These are phyloP conservation scores for Ceratobasidium sp. DNA, from an alignment of 1,284 basidiomycete genomes.

Conservation along the genomic window DNA sequence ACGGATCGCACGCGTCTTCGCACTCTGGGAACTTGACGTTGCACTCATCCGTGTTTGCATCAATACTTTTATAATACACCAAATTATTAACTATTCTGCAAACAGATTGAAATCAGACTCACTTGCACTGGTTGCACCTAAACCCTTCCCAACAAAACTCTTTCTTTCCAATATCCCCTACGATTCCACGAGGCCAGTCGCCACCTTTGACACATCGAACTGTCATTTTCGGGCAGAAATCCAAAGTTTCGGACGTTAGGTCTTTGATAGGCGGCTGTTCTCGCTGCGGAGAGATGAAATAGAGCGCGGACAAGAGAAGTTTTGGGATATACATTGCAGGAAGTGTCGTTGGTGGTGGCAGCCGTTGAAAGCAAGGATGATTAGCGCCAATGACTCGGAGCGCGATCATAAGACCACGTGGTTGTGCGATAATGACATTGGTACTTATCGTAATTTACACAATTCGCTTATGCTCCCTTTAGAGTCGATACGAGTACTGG, in stretches of 20 bases:
- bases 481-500: no score
- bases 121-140: slow-evolving; percentile 42
- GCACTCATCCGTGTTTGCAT: slow-evolving; percentile 35
- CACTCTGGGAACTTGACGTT: slow-evolving; percentile 20
- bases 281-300: not conserved
- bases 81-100: not conserved
- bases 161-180: slow-evolving; percentile 37
- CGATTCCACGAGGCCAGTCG: slow-evolving; percentile 20
- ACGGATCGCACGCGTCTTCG: slow-evolving; percentile 22
- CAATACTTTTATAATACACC: slow-evolving; percentile 8
- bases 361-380: no score
- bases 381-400: no score
- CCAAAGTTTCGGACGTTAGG: not conserved
- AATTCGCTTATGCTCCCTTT: no score
- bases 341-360: no score
- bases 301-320: slow-evolving; percentile 5
- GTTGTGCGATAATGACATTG: no score
- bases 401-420: no score
- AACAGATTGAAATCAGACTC: not conserved
- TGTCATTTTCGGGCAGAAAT: slow-evolving; percentile 20
- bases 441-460: no score
- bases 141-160: slow-evolving; percentile 20
- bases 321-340: slow-evolving; percentile 33
- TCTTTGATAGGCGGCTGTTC: not conserved
- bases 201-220: slow-evolving; percentile 26